Evolutionary conservation across 805 yeast species (phyloP).

Genomic region (Spathaspora girioi): DNA sequence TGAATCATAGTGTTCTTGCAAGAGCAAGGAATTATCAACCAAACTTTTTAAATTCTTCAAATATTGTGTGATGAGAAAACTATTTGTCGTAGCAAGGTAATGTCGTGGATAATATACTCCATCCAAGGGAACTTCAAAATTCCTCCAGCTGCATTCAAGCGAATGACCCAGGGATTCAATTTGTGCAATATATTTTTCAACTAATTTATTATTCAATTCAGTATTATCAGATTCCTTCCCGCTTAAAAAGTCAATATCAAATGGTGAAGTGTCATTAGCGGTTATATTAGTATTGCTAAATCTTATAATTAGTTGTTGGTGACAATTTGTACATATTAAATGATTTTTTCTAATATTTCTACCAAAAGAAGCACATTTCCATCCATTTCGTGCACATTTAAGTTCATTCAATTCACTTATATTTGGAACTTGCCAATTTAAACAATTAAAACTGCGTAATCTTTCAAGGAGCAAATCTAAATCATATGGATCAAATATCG

Average conservation of each 20-base stretch:
- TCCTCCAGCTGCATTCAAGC: constrained; percentile 33
- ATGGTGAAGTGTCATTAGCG: constrained; percentile 13
- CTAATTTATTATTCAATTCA: constrained; percentile 18
- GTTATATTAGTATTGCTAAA: constrained; percentile 17
- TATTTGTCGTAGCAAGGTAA: constrained; percentile 25
- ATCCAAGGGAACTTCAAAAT: constrained; percentile 28
- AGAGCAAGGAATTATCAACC: constrained; percentile 19
- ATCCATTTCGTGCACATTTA: constrained; percentile 49
- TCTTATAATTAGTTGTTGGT: constrained; percentile 22
- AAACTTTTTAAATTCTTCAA: constrained; percentile 23
- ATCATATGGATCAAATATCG: constrained; percentile 37
- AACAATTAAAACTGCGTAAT: constrained; percentile 39
- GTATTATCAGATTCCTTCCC: not conserved
- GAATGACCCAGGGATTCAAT: constrained; percentile 25
- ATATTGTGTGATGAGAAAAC: constrained; percentile 24
- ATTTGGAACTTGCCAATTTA: constrained; percentile 45
- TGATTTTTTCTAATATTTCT: constrained; percentile 22
- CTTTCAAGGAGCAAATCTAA: constrained; percentile 33
- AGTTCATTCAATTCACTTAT: constrained; percentile 37
- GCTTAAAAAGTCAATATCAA: constrained; percentile 3
- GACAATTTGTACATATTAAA: constrained; percentile 31
- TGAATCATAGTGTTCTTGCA: constrained; percentile 10
- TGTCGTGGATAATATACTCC: constrained; percentile 35
- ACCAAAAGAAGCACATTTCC: constrained; percentile 42
- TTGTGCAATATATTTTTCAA: constrained; percentile 21